Evolutionary conservation across 768 basidiomycete species (phyloP).

Genomic region (Lanmaoa rubissima): DNA sequence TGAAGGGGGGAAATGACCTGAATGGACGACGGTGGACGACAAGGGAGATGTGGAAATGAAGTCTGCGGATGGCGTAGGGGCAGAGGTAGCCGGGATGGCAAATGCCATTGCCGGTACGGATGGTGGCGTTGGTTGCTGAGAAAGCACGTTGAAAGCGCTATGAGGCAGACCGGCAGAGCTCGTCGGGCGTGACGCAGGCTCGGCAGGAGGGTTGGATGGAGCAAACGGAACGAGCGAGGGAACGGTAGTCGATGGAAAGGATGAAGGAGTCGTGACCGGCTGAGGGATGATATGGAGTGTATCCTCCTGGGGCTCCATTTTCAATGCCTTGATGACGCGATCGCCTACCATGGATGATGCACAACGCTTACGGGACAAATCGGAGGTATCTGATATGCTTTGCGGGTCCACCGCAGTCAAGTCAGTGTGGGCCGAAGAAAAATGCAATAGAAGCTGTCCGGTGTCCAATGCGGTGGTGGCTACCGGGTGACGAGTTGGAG

Average conservation of each 20-base stretch:
- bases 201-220: slow-evolving; percentile 26
- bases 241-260: slow-evolving; percentile 27
- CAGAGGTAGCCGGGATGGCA: slow-evolving; percentile 21
- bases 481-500: slow-evolving; percentile 22
- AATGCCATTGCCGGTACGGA: slow-evolving; percentile 18
- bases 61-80: slow-evolving; percentile 21
- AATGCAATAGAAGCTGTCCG: slow-evolving; percentile 23
- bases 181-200: slow-evolving; percentile 32
- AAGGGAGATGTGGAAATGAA: slow-evolving; percentile 24
- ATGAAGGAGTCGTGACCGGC: slow-evolving; percentile 15
- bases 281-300: slow-evolving; percentile 27
- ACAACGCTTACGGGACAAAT: slow-evolving; percentile 50
- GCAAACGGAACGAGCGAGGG: slow-evolving; percentile 29
- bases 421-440: slow-evolving; percentile 17
- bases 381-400: slow-evolving; percentile 32
- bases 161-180: slow-evolving; percentile 32
- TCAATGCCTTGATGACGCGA: slow-evolving; percentile 46
- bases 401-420: slow-evolving; percentile 21
- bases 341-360: slow-evolving; percentile 47
- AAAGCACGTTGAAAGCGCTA: slow-evolving; percentile 22
- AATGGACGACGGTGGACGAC: slow-evolving; percentile 21
- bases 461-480: slow-evolving; percentile 23
- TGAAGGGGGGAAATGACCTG: slow-evolving; percentile 25
- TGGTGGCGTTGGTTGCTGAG: slow-evolving; percentile 19
- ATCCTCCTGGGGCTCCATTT: slow-evolving; percentile 50